Conservation (phyloP, 345 rosid genomes). For the Arabis alpina region DNA sequence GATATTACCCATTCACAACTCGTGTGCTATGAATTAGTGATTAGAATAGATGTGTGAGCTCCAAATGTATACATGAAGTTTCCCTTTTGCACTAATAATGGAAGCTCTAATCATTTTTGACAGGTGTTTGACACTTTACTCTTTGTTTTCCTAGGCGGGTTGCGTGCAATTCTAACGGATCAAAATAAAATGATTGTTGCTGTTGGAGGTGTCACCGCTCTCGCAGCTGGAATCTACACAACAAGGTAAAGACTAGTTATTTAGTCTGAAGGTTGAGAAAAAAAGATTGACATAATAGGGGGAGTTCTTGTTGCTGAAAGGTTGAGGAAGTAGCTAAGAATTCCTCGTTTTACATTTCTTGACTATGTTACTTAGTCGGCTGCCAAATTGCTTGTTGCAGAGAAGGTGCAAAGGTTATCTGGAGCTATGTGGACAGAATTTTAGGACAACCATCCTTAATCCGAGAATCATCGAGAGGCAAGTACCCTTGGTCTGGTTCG, state of each 20-base stretch:
- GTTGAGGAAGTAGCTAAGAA: conserved; percentile 20
- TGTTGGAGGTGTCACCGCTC: conserved; percentile 97
- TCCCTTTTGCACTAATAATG: conserved; percentile 2
- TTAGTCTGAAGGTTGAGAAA: neutral
- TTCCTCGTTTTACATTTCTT: conserved; percentile 16
- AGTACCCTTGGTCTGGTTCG: conserved; percentile 95
- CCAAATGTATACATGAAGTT: neutral
- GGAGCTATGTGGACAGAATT: conserved; percentile 99
- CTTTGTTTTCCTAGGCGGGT: conserved; percentile 65
- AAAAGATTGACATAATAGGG: neutral
- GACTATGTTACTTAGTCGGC: conserved; percentile 11
- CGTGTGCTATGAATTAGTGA: neutral
- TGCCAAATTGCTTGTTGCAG: conserved; percentile 49
- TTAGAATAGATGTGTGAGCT: conserved; percentile 17
- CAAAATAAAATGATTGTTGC: conserved; percentile 93
- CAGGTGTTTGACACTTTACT: conserved; percentile 30
- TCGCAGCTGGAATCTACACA: conserved; percentile 96
- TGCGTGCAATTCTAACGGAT: conserved; percentile 91
- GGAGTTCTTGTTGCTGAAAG: conserved; percentile 13
- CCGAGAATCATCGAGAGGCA: conserved; percentile 95
- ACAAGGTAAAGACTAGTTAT: conserved; percentile 64
- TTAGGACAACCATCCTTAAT: conserved; percentile 96
- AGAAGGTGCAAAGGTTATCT: conserved; percentile 95
- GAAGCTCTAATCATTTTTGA: conserved; percentile 12
- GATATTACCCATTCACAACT: neutral